These are phyloP conservation scores for Trametes elegans DNA, from an alignment of 768 basidiomycete genomes.

Conservation along the genomic window DNA sequence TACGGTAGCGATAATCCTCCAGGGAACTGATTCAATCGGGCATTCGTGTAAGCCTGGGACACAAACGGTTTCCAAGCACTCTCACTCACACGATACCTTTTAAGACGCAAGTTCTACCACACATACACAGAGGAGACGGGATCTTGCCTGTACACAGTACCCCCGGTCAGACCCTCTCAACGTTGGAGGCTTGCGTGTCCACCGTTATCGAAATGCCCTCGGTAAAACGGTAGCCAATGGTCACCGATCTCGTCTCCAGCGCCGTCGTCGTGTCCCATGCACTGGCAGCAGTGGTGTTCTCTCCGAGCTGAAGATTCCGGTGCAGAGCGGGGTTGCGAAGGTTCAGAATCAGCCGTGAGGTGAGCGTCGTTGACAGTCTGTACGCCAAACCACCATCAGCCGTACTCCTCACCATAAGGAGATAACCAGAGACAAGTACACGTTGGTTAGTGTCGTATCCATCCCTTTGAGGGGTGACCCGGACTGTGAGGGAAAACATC, in stretches of 20 bases:
- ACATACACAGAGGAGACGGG: no score
- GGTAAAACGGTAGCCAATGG: neutral
- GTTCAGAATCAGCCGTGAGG: constrained; percentile 19
- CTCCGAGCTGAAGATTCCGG: neutral
- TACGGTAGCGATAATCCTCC: no score
- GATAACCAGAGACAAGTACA: neutral
- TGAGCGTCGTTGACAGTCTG: constrained; percentile 15
- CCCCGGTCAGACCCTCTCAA: neutral
- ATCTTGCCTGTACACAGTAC: no score
- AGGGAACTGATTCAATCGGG: neutral
- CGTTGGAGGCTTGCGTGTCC: neutral
- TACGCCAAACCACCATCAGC: neutral
- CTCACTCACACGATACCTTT: no score
- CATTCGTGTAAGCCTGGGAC: neutral
- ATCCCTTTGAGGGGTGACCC: constrained; percentile 11
- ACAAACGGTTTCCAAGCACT: no score
- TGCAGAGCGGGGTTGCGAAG: constrained; percentile 12
- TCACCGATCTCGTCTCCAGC: neutral
- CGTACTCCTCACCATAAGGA: neutral
- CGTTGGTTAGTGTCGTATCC: constrained; percentile 17
- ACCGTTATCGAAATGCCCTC: neutral
- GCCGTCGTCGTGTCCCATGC: constrained; percentile 3
- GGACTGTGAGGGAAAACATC: neutral
- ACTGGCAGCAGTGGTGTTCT: neutral
- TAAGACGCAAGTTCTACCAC: no score